These are phyloP conservation scores for Neonectria punicea DNA, from an alignment of 2,329 filamentous ascomycete species.

Conservation along the genomic window DNA sequence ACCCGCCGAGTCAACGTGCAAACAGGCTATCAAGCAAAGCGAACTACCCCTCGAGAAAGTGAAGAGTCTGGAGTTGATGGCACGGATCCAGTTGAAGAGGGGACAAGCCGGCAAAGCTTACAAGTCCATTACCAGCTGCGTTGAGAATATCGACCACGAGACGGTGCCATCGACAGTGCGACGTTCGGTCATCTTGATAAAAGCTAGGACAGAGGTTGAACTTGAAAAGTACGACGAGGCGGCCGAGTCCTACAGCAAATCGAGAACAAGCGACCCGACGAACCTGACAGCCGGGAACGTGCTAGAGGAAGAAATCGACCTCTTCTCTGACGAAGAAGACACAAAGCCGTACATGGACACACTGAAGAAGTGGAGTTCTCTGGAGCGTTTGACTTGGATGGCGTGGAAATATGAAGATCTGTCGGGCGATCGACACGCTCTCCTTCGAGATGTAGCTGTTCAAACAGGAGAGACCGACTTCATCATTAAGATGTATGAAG, in stretches of 20 bases:
- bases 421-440: neutral
- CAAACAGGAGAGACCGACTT: constrained; percentile 35
- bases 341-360: constrained; percentile 24
- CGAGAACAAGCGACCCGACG: constrained; percentile 34
- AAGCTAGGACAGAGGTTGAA: constrained; percentile 31
- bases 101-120: constrained; percentile 26
- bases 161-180: constrained; percentile 23
- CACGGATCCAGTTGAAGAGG: constrained; percentile 25
- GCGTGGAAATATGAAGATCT: constrained; percentile 33
- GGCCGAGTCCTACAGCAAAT: constrained; percentile 26
- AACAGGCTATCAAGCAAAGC: constrained; percentile 26
- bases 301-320: constrained; percentile 34
- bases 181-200: constrained; percentile 29
- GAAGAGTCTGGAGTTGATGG: constrained; percentile 29
- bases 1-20: constrained; percentile 31
- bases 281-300: constrained; percentile 30
- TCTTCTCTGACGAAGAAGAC: constrained; percentile 28
- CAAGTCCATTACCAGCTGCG: constrained; percentile 10
- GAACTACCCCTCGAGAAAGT: constrained; percentile 28
- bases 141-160: constrained; percentile 22
- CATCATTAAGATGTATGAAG: constrained; percentile 37
- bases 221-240: constrained; percentile 24
- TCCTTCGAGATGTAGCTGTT: constrained; percentile 30
- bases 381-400: constrained; percentile 44
- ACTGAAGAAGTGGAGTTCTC: constrained; percentile 39